Evolutionary conservation across 2,329 filamentous ascomycete species (phyloP).

Genomic region (Ophidiomyces ophidiicola): DNA sequence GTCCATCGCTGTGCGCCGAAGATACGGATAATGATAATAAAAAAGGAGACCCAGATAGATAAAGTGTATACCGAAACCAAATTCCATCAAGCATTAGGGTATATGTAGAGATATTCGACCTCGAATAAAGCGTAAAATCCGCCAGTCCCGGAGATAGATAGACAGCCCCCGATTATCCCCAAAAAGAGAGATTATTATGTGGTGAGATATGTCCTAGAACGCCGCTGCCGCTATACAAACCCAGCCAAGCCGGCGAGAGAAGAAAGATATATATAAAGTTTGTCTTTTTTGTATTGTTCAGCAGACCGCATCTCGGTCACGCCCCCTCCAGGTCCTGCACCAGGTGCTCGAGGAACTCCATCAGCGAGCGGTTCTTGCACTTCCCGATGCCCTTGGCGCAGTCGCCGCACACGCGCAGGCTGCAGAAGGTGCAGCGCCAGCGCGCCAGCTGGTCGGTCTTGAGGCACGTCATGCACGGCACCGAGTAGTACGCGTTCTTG

Average conservation of each 20-base stretch:
- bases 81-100: too few relatives aligned
- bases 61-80: too few relatives aligned
- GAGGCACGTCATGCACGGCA: slow-evolving; percentile 35
- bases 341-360: slow-evolving; percentile 22
- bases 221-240: neutral
- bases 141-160: too few relatives aligned
- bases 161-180: neutral
- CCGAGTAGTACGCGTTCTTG: slow-evolving; percentile 29
- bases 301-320: too few relatives aligned
- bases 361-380: slow-evolving; percentile 25
- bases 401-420: slow-evolving; percentile 28
- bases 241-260: neutral
- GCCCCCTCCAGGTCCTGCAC: slow-evolving; percentile 10
- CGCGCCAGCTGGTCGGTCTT: slow-evolving; percentile 29
- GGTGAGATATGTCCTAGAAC: neutral
- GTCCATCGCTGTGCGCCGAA: too few relatives aligned
- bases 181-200: neutral
- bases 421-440: slow-evolving; percentile 33
- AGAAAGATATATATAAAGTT: too few relatives aligned
- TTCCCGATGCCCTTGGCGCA: slow-evolving; percentile 28
- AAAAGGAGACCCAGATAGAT: too few relatives aligned
- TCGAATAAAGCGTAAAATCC: too few relatives aligned
- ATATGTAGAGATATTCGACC: too few relatives aligned
- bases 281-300: too few relatives aligned
- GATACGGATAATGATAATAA: too few relatives aligned